Conservation (phyloP, 768 basidiomycete species). For the Coprinellus micaceus region DNA sequence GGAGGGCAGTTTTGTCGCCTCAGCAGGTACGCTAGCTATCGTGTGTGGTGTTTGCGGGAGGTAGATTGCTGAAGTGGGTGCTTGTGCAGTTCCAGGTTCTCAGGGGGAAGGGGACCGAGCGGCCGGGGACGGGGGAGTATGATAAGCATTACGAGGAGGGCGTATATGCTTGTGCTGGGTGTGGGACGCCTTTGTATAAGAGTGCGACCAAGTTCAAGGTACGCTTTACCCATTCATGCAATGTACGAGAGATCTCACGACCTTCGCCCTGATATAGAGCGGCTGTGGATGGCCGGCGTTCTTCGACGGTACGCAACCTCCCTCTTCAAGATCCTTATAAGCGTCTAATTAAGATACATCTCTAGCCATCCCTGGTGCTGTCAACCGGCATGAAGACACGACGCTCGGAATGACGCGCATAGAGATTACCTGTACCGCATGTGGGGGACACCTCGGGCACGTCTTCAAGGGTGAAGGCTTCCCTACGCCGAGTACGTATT, state of each 20-base stretch:
- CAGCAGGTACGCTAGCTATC: constrained; percentile 59
- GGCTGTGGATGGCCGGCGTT: constrained; percentile 99
- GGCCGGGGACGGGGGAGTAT: constrained; percentile 73
- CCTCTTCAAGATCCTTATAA: not conserved
- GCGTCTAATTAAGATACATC: not conserved
- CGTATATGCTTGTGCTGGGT: constrained; percentile 76
- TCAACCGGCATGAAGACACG: constrained; percentile 70
- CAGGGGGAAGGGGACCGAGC: constrained; percentile 85
- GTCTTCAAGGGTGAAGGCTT: constrained; percentile 93
- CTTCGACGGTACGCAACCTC: constrained; percentile 65
- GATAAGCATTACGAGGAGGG: constrained; percentile 65
- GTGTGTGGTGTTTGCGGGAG: not conserved
- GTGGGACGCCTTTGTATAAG: constrained; percentile 81
- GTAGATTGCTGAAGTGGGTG: no score
- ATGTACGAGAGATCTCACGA: not conserved
- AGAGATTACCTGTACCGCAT: constrained; percentile 88
- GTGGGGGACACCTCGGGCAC: constrained; percentile 92
- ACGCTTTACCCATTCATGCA: not conserved
- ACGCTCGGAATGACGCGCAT: constrained; percentile 65
- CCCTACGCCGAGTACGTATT: constrained; percentile 64
- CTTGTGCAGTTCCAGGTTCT: constrained; percentile 79
- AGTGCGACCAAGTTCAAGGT: constrained; percentile 84
- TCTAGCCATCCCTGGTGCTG: constrained; percentile 85
- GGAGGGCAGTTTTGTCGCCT: constrained; percentile 75
- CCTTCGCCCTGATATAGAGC: constrained; percentile 38